phyloP scores from a whole-genome alignment of 139 green algal species.

The Edaphochlamys debaryana region DNA sequence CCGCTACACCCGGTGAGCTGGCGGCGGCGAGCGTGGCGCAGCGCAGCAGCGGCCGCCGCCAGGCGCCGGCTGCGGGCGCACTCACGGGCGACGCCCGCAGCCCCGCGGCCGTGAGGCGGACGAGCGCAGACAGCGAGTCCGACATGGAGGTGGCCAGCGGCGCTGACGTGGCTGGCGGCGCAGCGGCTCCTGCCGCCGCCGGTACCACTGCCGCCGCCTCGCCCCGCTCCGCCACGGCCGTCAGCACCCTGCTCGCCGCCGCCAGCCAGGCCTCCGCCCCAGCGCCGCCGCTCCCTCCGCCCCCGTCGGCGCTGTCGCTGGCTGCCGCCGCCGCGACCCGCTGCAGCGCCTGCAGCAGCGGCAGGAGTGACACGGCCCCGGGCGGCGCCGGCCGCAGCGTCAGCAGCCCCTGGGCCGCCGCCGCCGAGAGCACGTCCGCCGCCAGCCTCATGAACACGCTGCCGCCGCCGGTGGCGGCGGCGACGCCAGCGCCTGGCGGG shows the following conservation, averaged over 20 bases:
- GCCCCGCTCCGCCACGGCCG: background rate
- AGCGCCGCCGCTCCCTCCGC: background rate
- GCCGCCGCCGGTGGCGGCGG: background rate
- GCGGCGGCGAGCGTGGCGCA: background rate
- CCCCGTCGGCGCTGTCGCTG: background rate
- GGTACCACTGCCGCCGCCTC: background rate
- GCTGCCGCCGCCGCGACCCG: background rate
- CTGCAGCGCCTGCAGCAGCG: conserved; percentile 19
- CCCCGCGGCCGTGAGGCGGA: background rate
- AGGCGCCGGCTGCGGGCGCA: background rate
- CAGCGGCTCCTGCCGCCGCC: background rate
- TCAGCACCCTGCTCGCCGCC: background rate
- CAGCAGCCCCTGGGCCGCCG: conserved; percentile 1
- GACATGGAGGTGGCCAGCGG: background rate
- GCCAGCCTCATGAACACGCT: conserved; percentile 29
- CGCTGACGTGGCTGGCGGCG: background rate
- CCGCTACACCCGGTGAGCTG: background rate
- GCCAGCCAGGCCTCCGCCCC: conserved; percentile 23
- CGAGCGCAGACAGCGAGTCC: background rate
- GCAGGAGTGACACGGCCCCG: background rate
- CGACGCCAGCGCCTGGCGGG: background rate
- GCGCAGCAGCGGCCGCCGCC: background rate
- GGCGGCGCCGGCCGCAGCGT: background rate
- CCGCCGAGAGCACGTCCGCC: conserved; percentile 5
- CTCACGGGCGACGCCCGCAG: background rate